These are phyloP conservation scores for Tolypocladium endophyticum DNA, from an alignment of 2,329 filamentous ascomycete genomes.

Conservation along the genomic window DNA sequence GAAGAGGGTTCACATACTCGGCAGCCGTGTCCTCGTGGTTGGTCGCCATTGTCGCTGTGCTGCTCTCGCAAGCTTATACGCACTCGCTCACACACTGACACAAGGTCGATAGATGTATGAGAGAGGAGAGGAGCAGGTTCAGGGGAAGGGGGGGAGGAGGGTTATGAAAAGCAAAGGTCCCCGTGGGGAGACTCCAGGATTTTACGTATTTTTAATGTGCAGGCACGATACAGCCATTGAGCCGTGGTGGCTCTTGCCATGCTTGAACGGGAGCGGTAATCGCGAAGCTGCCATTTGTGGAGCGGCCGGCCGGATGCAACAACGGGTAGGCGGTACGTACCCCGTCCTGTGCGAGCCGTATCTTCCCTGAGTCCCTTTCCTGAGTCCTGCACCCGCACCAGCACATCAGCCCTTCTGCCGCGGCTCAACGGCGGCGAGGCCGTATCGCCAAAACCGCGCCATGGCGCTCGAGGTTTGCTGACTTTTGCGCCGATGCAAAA, in stretches of 20 bases:
- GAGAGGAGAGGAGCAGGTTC: neutral
- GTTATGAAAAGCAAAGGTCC: neutral
- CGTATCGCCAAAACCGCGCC: neutral
- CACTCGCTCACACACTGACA: neutral
- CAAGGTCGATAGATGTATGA: neutral
- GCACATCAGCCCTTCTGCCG: neutral
- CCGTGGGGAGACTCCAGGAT: neutral
- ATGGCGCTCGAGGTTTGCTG: neutral
- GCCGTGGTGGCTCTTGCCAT: neutral
- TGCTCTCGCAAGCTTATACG: neutral
- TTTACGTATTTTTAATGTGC: neutral
- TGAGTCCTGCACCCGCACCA: too few species aligned
- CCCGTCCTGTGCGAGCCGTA: too few species aligned
- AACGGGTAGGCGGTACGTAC: neutral
- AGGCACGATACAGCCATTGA: neutral
- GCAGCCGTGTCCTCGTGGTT: slow-evolving; percentile 2
- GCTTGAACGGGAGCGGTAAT: neutral
- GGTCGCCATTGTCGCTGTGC: neutral
- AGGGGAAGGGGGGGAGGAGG: neutral
- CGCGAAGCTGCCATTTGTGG: neutral
- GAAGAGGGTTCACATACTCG: neutral
- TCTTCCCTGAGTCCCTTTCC: too few species aligned
- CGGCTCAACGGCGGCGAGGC: neutral
- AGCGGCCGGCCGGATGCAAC: neutral
- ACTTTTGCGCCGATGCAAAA: neutral